Percentiles rank a stretch among this genome's conserved stretches.
Conservation (phyloP, 202 grass and related monocot genomes). For the Panicum hallii region DNA sequence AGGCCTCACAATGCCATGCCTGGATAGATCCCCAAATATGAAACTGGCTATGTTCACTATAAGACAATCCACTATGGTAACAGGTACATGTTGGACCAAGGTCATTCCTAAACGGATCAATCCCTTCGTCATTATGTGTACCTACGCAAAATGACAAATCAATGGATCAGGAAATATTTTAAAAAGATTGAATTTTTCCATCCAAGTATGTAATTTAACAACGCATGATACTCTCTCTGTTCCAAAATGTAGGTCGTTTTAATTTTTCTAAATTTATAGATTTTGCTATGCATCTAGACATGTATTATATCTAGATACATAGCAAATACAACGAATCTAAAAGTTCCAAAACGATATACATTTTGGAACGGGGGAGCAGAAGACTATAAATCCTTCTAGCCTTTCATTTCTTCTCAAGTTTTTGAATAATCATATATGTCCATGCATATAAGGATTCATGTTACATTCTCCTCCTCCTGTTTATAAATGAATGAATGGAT, state of each 20-base stretch:
- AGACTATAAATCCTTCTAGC: background rate
- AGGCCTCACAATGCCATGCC: constrained; percentile 15
- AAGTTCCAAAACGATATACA: too few relatives aligned
- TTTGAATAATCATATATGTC: background rate
- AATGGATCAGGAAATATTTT: background rate
- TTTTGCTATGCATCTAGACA: too few relatives aligned
- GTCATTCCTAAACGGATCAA: constrained; percentile 58
- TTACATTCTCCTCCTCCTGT: background rate
- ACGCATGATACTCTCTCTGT: too few relatives aligned
- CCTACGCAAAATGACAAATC: constrained; percentile 27
- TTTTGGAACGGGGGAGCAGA: too few relatives aligned
- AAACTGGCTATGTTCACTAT: constrained; percentile 42
- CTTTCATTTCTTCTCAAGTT: background rate
- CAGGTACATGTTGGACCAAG: constrained; percentile 31
- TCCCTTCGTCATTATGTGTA: constrained; percentile 60
- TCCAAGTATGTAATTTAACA: background rate
- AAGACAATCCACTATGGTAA: constrained; percentile 40
- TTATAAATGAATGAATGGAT: background rate
- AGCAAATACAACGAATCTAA: too few relatives aligned
- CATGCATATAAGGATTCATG: background rate
- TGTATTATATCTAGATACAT: too few relatives aligned
- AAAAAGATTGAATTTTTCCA: background rate
- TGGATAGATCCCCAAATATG: constrained; percentile 53
- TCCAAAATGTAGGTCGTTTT: too few relatives aligned
- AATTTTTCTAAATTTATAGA: too few relatives aligned